Evolutionary conservation across 495 filamentous ascomycete species (phyloP).

Genomic region (Penicillium parvum): DNA sequence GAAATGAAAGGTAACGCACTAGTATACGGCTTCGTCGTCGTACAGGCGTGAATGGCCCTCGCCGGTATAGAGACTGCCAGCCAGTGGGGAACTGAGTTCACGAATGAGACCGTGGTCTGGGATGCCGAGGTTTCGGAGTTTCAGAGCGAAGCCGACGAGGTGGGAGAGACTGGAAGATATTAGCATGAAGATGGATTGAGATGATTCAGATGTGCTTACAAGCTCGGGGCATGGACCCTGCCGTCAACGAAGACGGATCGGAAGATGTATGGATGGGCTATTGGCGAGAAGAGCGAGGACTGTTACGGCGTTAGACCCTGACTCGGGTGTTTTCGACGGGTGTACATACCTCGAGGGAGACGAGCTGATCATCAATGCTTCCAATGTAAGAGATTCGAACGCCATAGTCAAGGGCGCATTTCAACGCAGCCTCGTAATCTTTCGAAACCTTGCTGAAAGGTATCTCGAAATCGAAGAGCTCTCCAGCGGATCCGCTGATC

Average conservation of each 20-base stretch:
- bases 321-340: neutral
- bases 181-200: neutral
- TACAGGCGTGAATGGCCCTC: constrained; percentile 94
- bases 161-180: constrained; percentile 63
- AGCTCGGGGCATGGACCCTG: constrained; percentile 86
- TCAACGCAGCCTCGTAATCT: constrained; percentile 71
- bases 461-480: constrained; percentile 87
- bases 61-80: constrained; percentile 84
- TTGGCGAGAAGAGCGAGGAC: constrained; percentile 79
- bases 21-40: constrained; percentile 84
- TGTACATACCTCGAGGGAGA: constrained; percentile 71
- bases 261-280: constrained; percentile 86
- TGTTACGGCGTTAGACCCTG: constrained; percentile 29
- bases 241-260: constrained; percentile 94
- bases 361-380: constrained; percentile 94
- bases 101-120: constrained; percentile 90
- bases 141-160: constrained; percentile 87
- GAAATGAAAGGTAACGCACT: constrained; percentile 43
- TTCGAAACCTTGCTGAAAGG: constrained; percentile 75
- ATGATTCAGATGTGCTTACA: constrained; percentile 46
- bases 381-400: constrained; percentile 81
- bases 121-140: constrained; percentile 87
- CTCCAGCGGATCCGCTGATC: constrained; percentile 81
- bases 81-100: constrained; percentile 82
- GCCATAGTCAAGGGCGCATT: constrained; percentile 67